Conservation (phyloP, 257 asterid genomes). For the Solanum rostratum region DNA sequence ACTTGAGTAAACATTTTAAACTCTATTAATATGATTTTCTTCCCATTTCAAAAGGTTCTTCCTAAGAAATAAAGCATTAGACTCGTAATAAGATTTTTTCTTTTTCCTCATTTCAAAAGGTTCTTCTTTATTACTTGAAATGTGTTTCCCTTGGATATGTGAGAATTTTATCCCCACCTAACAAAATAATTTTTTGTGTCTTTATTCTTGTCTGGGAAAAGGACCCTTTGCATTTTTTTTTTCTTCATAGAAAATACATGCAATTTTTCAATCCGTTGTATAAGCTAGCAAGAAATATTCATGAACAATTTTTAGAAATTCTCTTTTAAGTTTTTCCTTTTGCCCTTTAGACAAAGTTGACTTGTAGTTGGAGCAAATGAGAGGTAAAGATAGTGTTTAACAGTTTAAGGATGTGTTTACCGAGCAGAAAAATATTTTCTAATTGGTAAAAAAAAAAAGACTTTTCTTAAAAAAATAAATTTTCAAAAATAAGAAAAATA, state of each 20-base stretch:
- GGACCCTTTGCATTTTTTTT: background rate
- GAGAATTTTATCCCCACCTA: background rate
- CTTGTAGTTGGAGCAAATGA: background rate
- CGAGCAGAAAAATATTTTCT: background rate
- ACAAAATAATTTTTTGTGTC: background rate
- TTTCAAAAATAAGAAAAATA: background rate
- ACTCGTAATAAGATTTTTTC: background rate
- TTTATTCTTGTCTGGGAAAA: background rate
- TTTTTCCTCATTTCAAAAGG: background rate
- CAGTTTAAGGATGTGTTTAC: background rate
- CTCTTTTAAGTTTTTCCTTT: background rate
- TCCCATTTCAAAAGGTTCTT: background rate
- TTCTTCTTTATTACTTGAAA: background rate
- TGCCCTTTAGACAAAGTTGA: background rate
- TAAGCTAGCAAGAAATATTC: background rate
- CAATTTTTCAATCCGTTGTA: background rate
- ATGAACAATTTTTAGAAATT: background rate
- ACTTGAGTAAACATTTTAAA: background rate
- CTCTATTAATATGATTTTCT: background rate
- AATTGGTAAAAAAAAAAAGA: too few species aligned
- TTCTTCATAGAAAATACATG: background rate
- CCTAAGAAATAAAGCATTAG: background rate
- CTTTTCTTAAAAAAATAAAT: background rate
- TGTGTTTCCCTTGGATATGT: background rate
- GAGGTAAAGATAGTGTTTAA: background rate